phyloP scores from a whole-genome alignment of 2,329 filamentous ascomycete genomes.

The Colletotrichum sp. region DNA sequence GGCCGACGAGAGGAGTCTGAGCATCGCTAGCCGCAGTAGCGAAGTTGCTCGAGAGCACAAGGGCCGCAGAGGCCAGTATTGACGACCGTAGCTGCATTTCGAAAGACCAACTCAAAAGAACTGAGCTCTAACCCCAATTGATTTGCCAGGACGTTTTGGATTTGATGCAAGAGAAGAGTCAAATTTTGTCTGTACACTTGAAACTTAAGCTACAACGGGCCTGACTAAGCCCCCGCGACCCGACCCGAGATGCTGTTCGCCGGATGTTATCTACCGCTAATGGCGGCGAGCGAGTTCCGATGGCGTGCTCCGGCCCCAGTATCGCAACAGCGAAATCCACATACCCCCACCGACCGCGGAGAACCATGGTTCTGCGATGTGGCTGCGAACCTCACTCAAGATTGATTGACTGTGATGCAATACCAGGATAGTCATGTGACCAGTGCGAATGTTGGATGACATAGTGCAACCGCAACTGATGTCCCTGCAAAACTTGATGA shows the following conservation, averaged over 20 bases:
- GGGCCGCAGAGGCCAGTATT: not conserved
- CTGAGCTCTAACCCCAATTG: not conserved
- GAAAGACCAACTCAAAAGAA: not conserved
- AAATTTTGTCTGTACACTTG: not conserved
- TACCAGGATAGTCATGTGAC: not conserved
- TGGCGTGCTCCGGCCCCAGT: conserved; percentile 6
- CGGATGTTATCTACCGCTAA: not conserved
- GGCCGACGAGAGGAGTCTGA: conserved; percentile 5
- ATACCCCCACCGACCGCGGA: not conserved
- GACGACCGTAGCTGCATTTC: not conserved
- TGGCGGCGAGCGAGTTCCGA: not conserved
- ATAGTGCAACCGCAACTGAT: not conserved
- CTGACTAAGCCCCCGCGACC: not conserved
- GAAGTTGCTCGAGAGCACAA: not conserved
- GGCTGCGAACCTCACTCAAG: not conserved
- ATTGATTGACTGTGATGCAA: not conserved
- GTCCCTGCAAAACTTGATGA: not conserved
- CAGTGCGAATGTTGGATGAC: not conserved
- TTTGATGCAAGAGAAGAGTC: not conserved
- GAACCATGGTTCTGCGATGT: not conserved
- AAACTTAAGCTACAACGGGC: not conserved
- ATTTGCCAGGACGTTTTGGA: not conserved
- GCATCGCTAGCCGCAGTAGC: not conserved
- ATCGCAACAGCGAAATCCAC: not conserved
- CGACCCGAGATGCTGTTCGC: not conserved